phyloP scores from a whole-genome alignment of 2,329 filamentous ascomycete species.

The Colletotrichum graminicola region DNA sequence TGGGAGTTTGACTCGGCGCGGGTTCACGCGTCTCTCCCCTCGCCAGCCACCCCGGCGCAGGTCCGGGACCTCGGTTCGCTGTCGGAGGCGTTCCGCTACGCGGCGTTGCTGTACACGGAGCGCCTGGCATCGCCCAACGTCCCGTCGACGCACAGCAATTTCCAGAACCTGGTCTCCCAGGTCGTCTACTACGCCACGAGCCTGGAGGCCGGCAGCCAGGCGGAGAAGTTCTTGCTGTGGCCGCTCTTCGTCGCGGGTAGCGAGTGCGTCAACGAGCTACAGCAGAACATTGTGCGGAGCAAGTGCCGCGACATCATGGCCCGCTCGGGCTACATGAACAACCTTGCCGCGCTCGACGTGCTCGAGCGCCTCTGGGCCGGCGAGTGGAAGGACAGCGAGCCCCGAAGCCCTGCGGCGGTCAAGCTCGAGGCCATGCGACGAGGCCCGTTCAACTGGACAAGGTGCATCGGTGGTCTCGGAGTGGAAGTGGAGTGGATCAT shows the following conservation, averaged over 20 bases:
- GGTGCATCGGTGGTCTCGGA: conserved; percentile 67
- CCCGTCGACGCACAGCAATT: conserved; percentile 79
- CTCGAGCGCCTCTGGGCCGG: conserved; percentile 86
- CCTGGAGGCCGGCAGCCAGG: conserved; percentile 77
- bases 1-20: conserved; percentile 80
- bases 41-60: conserved; percentile 68
- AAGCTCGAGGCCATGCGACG: conserved; percentile 55
- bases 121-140: conserved; percentile 83
- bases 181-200: conserved; percentile 87
- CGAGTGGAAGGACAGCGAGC: conserved; percentile 57
- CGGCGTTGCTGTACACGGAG: conserved; percentile 90
- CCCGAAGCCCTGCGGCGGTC: conserved; percentile 48
- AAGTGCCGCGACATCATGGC: conserved; percentile 89
- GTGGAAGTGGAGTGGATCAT: conserved; percentile 76
- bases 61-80: conserved; percentile 82
- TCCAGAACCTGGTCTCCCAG: conserved; percentile 85
- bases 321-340: conserved; percentile 94
- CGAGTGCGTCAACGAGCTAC: conserved; percentile 85
- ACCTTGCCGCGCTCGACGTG: conserved; percentile 85
- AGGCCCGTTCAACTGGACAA: conserved; percentile 70
- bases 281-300: conserved; percentile 82
- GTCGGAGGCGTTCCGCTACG: conserved; percentile 90
- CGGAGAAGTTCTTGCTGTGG: conserved; percentile 93
- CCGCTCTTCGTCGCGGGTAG: conserved; percentile 91
- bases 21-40: conserved; percentile 64